Percentiles rank a stretch among this genome's conserved stretches.
These are phyloP conservation scores for Lagenaria siceraria DNA, from an alignment of 306 rosid genomes.

Conservation along the genomic window DNA sequence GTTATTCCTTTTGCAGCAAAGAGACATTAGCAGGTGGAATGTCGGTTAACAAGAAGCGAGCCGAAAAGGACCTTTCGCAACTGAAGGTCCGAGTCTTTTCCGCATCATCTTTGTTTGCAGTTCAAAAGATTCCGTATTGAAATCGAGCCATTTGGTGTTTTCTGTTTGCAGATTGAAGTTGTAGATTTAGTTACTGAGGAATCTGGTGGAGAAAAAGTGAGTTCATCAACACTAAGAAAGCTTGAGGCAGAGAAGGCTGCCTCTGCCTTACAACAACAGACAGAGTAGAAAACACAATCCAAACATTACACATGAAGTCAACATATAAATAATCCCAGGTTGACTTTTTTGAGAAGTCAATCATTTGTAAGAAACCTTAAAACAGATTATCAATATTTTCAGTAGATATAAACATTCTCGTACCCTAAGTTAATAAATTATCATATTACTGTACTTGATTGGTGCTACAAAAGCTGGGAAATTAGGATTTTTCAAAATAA, in stretches of 20 bases:
- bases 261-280: slow-evolving; percentile 8
- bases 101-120: neutral
- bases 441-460: neutral
- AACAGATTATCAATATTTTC: too few species aligned
- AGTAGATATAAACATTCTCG: neutral
- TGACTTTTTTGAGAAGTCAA: neutral
- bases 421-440: neutral
- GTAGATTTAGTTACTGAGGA: slow-evolving; percentile 64
- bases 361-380: too few species aligned
- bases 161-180: slow-evolving; percentile 74
- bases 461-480: too few species aligned
- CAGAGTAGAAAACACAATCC: neutral
- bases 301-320: neutral
- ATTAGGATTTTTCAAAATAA: too few species aligned
- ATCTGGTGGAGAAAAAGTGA: slow-evolving; percentile 53
- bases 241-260: slow-evolving; percentile 60
- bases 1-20: slow-evolving; percentile 36
- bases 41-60: slow-evolving; percentile 76
- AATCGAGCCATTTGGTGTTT: neutral
- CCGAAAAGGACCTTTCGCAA: slow-evolving; percentile 57
- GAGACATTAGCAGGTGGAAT: slow-evolving; percentile 90
- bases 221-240: slow-evolving; percentile 62
- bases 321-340: neutral
- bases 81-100: slow-evolving; percentile 49
- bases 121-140: neutral